Conservation (phyloP, 1,139 yeast genomes). For the Blastobotrys serpentis region DNA sequence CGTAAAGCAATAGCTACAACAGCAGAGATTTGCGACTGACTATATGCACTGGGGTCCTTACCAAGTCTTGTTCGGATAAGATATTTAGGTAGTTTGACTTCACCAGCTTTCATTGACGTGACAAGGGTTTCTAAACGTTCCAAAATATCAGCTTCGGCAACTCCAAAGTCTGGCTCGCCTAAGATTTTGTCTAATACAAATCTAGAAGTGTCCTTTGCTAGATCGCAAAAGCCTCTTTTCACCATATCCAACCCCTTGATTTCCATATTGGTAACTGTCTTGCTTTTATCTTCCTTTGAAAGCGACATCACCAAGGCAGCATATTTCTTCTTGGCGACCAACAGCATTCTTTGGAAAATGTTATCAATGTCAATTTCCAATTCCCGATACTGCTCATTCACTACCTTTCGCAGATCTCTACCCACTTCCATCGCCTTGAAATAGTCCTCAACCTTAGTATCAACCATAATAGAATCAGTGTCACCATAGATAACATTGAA, state of each 20-base stretch:
- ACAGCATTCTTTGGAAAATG: conserved; percentile 76
- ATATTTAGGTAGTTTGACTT: conserved; percentile 61
- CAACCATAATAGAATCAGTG: conserved; percentile 99
- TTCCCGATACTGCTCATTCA: conserved; percentile 81
- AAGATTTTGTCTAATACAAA: conserved; percentile 71
- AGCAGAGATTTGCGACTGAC: conserved; percentile 72
- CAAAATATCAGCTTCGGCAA: conserved; percentile 70
- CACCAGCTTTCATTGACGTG: conserved; percentile 47
- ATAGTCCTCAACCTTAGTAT: conserved; percentile 72
- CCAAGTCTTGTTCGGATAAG: conserved; percentile 42
- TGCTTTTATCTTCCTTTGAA: conserved; percentile 45
- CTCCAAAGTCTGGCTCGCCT: conserved; percentile 74
- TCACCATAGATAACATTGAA: conserved; percentile 95
- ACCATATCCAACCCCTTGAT: conserved; percentile 97
- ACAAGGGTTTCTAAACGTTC: conserved; percentile 61
- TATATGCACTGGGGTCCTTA: conserved; percentile 43
- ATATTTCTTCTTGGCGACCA: conserved; percentile 97
- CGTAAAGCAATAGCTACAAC: conserved; percentile 91
- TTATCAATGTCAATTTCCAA: conserved; percentile 95
- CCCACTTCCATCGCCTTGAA: conserved; percentile 81
- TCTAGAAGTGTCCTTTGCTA: conserved; percentile 84
- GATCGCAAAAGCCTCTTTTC: conserved; percentile 93
- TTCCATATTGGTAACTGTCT: conserved; percentile 60
- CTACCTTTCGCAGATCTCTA: conserved; percentile 75
- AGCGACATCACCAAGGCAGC: conserved; percentile 72